A percentile compares a stretch with the other conserved stretches of the same genome.
Conservation (phyloP, 345 rosid species). For the Gossypium herbaceum region DNA sequence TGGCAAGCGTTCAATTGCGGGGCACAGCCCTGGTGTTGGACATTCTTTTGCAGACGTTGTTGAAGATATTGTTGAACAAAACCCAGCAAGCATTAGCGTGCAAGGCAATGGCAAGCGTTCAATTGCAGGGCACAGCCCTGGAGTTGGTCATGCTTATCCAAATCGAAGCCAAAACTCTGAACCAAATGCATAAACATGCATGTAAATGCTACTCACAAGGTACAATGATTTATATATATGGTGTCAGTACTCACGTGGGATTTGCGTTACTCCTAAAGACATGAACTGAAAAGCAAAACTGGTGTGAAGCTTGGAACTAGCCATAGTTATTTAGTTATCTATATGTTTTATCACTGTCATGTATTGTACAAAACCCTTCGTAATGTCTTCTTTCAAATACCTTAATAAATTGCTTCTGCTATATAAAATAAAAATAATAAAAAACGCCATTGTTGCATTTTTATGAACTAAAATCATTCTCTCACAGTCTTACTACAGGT, state of each 20-base stretch:
- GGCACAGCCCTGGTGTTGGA: background rate
- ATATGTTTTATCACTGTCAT: background rate
- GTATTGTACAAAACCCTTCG: background rate
- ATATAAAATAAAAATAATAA: background rate
- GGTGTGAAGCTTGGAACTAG: conserved; percentile 6
- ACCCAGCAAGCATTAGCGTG: background rate
- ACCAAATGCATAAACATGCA: conserved; percentile 5
- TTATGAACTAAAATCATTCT: background rate
- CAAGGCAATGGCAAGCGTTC: conserved; percentile 10
- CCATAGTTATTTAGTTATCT: background rate
- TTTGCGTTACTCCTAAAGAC: no score
- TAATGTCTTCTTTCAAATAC: background rate
- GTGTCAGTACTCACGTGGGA: background rate
- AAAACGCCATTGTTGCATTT: background rate
- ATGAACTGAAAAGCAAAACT: conserved; percentile 36
- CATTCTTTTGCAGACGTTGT: conserved; percentile 7
- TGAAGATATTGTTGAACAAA: background rate
- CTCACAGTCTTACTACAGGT: background rate
- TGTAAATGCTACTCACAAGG: conserved; percentile 26
- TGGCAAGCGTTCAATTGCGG: conserved; percentile 17
- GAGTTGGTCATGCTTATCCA: background rate
- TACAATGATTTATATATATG: no score
- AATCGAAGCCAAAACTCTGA: background rate
- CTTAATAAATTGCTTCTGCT: background rate
- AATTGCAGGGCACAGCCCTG: conserved; percentile 5